Evolutionary conservation across 306 rosid species (phyloP), one percentile per base, ranked within the genome.

Genomic region (Dryas drummondii): DNA sequence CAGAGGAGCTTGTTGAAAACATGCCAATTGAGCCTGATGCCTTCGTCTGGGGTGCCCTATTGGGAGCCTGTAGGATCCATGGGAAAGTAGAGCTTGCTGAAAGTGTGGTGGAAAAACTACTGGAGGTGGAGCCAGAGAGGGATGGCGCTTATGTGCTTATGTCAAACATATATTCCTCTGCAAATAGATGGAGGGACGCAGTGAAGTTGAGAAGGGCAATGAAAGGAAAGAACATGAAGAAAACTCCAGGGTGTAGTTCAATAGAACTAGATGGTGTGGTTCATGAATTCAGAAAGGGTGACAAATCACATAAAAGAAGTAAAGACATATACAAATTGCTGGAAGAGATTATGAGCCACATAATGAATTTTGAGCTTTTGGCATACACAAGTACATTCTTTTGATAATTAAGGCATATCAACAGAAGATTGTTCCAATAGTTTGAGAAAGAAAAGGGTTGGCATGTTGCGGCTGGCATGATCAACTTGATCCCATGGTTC

Each of bases 21-120:
- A 84, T 84, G 88, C 73, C 79, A 16, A 75, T 81, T 69, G 66
- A 69, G 62, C 88, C 85, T 4, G 83, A 84, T 78, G 79, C 83
- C 75, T 71, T 75, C 11, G 76, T 77, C 9, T 84, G 79, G 83
- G 88, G 85, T 1, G 79, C 77, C 9, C 71, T 84, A 27, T 49
- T 84, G 74, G 85, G 81, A 65, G 88, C 88, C 1, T 84, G 85
- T 15, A 81, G 73, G 78, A 81, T 84, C 51, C 81, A 84, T 57
- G 88, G 83, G 62, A 51, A 71, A 66, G 75, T 75, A 12, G 68
- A 78, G 65, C 62, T 84, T 5, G 88, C 83, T 9, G 77, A 81
- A 78, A 55, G 67, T 12, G 80, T 55, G 27, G 75, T 81, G 83
- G 54, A 72, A 44, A 75, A 78, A 14, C 54, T 81, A 52, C 11